These are phyloP conservation scores for Chlorella variabilis DNA, from an alignment of 163 green algal genomes.

Conservation along the genomic window DNA sequence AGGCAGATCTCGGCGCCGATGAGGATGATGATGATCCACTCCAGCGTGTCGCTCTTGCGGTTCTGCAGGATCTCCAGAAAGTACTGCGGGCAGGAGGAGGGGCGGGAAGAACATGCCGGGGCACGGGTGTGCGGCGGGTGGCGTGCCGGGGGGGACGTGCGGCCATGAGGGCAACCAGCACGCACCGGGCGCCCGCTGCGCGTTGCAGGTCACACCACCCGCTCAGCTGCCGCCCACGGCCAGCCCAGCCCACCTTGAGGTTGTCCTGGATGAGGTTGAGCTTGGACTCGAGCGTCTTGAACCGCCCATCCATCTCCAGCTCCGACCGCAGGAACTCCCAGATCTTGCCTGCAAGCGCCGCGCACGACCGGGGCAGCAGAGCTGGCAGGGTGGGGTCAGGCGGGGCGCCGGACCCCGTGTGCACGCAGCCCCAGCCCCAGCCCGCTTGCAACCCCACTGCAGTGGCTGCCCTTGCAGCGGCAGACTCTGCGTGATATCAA, in stretches of 20 bases:
- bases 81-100: slow-evolving; percentile 77
- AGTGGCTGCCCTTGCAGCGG: too few species aligned
- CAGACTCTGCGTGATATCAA: too few species aligned
- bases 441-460: too few species aligned
- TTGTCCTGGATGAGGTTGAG: slow-evolving; percentile 66
- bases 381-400: too few species aligned
- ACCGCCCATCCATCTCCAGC: slow-evolving; percentile 66
- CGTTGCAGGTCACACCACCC: not conserved
- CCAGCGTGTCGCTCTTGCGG: slow-evolving; percentile 82
- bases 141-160: not conserved
- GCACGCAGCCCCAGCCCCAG: too few species aligned
- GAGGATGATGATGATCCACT: slow-evolving; percentile 86
- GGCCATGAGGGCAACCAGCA: not conserved
- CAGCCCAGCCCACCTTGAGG: slow-evolving; percentile 35
- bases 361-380: not conserved
- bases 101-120: not conserved
- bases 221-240: too few species aligned
- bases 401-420: too few species aligned
- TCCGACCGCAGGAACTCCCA: slow-evolving; percentile 67
- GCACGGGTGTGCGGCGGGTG: too few species aligned
- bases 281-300: slow-evolving; percentile 63
- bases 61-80: slow-evolving; percentile 92
- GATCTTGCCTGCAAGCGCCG: slow-evolving; percentile 39
- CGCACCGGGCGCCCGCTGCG: too few species aligned
- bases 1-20: slow-evolving; percentile 84